These are phyloP conservation scores for Globisporangium perplexum DNA, from an alignment of 352 stramenopile genomes.

Conservation along the genomic window DNA sequence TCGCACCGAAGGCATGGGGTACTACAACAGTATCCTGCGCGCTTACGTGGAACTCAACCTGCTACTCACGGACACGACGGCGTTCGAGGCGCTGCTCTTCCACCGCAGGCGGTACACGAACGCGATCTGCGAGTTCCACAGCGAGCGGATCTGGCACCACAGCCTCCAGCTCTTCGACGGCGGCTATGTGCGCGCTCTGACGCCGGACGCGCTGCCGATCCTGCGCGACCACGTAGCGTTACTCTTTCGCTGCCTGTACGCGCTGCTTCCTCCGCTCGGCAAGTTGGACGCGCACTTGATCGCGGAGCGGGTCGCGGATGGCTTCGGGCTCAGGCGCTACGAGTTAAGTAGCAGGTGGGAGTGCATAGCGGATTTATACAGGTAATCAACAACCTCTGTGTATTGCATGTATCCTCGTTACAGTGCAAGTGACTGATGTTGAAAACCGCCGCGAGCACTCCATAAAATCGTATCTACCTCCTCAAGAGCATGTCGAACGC, in stretches of 20 bases:
- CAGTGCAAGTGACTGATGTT: too few relatives aligned
- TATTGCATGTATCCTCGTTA: too few relatives aligned
- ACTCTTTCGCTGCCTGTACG: conserved; percentile 17
- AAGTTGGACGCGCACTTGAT: background rate
- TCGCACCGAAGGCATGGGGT: conserved; percentile 11
- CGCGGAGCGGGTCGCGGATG: background rate
- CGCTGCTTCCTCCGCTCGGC: background rate
- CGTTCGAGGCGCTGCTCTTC: conserved; percentile 15
- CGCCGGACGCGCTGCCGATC: conserved; percentile 4
- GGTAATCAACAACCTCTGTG: too few relatives aligned
- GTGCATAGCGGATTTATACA: too few relatives aligned
- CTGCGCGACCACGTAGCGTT: conserved; percentile 10
- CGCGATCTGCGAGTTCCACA: background rate
- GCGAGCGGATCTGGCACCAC: background rate
- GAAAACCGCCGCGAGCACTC: too few relatives aligned
- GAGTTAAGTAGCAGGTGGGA: too few relatives aligned
- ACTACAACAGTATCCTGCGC: conserved; percentile 19
- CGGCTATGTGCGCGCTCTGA: background rate
- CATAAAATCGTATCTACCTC: too few relatives aligned
- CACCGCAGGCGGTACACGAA: background rate
- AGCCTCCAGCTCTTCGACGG: background rate
- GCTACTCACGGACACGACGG: conserved; percentile 19
- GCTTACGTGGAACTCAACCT: conserved; percentile 31
- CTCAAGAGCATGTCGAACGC: too few relatives aligned
- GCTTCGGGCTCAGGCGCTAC: too few relatives aligned